Conservation (phyloP, 1,139 yeast genomes). For the Kazachstania sp. region DNA sequence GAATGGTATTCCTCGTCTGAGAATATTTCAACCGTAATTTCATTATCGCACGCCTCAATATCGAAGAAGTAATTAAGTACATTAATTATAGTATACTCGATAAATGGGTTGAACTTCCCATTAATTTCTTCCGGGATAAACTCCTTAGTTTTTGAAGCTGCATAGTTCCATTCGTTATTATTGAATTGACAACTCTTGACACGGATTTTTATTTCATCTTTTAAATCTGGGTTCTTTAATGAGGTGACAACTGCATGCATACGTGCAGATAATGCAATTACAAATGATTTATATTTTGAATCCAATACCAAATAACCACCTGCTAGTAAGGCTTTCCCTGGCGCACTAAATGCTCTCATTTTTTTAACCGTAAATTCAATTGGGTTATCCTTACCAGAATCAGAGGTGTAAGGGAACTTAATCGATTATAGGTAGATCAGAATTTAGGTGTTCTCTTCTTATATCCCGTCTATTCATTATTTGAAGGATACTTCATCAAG, state of each 20-base stretch:
- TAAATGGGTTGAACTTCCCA: slow-evolving; percentile 58
- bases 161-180: slow-evolving; percentile 62
- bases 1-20: slow-evolving; percentile 92
- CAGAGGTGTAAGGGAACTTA: too few relatives aligned
- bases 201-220: slow-evolving; percentile 30
- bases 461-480: too few relatives aligned
- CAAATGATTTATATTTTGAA: slow-evolving; percentile 66
- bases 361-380: not conserved
- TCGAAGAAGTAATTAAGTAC: slow-evolving; percentile 47
- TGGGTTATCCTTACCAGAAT: too few relatives aligned
- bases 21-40: slow-evolving; percentile 51
- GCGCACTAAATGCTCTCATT: slow-evolving; percentile 62
- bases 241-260: slow-evolving; percentile 64
- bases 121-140: slow-evolving; percentile 26
- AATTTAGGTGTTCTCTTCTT: too few relatives aligned
- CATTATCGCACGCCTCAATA: slow-evolving; percentile 13
- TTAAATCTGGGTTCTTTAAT: slow-evolving; percentile 7
- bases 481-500: too few relatives aligned
- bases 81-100: slow-evolving; percentile 52
- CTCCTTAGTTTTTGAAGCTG: slow-evolving; percentile 15
- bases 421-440: too few relatives aligned
- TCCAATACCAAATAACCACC: slow-evolving; percentile 92
- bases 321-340: slow-evolving; percentile 88
- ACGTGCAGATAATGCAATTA: slow-evolving; percentile 79
- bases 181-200: slow-evolving; percentile 75